Evolutionary conservation across 495 filamentous ascomycete species (phyloP), one percentile per base, ranked within the genome.

Genomic region (Durotheca rogersii): DNA sequence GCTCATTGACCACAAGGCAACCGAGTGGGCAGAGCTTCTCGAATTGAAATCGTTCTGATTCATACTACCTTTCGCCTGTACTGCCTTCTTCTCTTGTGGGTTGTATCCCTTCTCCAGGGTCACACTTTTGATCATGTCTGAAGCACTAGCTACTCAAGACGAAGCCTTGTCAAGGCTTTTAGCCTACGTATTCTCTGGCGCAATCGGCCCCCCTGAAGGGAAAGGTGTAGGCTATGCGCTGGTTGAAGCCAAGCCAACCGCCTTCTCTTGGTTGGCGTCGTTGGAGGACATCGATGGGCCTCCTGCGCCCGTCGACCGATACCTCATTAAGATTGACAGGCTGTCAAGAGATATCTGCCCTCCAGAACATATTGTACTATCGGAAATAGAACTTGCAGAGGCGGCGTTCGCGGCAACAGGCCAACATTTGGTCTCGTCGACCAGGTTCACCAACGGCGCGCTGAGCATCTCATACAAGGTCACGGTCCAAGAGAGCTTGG

Each of bases 401-500:
- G 38, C 38, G 12, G 32, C 43, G 1, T 18, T 51, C 10, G n/a
- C 36, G 18, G 36, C 37, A 9, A 51, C 47, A 2, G 47, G 47
- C 21, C 47, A 51, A 16, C 47, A 42, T 34, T 11, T 51, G 17
- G 47, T 38, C 15, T 51, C 47, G 15, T 41, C 47, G 29, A 23
- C 35, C 6, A 11, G 47, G 11, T 51, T 51, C 36, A 51, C 47
- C 18, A 38, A 51, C 20, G 47, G 47, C 7, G 14, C 30, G 37
- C 20, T 32, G 19, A 51, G 47, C 20, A 38, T 51, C 47, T 51
- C 47, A 6, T 51, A 51, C 17, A 51, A 51, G 29, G 47, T 51
- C 36, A 51, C 38, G 2, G 47, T 51, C 11, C 38, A 51, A 27
- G 35, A 51, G 36, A 34, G 9, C 31, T 14, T 35, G 23, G 47